Evolutionary conservation across 139 green algal species (phyloP).

Genomic region (Haematococcus lacustris): DNA sequence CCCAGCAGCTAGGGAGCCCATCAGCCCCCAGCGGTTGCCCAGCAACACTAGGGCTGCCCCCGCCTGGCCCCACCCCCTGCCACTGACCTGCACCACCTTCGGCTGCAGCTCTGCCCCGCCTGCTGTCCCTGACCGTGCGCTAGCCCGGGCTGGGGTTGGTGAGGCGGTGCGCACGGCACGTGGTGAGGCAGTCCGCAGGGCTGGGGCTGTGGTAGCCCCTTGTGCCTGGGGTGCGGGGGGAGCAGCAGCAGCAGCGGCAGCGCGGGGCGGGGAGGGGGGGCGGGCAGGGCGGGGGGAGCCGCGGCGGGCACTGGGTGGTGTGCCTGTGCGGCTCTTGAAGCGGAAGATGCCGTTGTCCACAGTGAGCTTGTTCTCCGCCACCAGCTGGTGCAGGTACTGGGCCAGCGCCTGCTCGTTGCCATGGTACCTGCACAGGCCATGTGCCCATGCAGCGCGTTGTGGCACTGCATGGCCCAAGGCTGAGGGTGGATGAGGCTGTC

Average conservation of each 20-base stretch:
- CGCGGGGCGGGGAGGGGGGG: not conserved
- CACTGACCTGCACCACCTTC: not conserved
- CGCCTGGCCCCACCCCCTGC: not conserved
- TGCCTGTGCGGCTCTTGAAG: not conserved
- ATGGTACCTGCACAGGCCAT: constrained; percentile 1
- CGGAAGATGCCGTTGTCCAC: not conserved
- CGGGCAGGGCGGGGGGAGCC: not conserved
- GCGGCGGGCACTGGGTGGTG: not conserved
- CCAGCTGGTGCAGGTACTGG: not conserved
- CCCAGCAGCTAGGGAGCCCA: no score
- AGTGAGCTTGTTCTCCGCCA: not conserved
- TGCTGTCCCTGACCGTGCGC: not conserved
- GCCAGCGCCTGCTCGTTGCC: not conserved
- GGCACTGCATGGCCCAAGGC: no score
- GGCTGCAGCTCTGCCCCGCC: not conserved
- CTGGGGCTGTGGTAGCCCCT: not conserved
- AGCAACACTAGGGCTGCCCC: no score
- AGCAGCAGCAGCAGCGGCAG: no score
- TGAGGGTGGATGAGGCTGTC: no score
- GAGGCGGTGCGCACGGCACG: not conserved
- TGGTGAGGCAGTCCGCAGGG: not conserved
- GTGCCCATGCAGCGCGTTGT: no score
- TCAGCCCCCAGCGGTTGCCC: no score
- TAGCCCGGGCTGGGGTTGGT: not conserved
- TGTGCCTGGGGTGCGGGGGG: not conserved